Evolutionary conservation across 805 yeast species (phyloP), one percentile per base, ranked within the genome.

Genomic region (Saturnispora kantuleensis): DNA sequence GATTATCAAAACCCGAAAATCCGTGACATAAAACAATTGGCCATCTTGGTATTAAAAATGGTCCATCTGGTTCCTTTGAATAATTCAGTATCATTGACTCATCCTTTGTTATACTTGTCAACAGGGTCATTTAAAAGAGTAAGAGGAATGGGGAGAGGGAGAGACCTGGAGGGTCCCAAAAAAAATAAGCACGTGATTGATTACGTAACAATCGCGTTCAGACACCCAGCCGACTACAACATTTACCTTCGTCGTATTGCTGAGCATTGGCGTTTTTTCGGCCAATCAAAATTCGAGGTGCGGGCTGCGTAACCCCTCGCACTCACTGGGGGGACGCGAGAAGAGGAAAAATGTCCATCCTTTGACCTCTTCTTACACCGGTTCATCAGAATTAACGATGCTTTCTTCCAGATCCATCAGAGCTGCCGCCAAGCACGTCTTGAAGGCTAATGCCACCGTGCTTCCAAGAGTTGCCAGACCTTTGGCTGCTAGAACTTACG

Each of bases 381-480:
- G 8, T 26, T n/a, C 13, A 31, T 28, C 32, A 11, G 30, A 30
- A 31, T 26, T 38, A 70, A 57, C 42, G 65, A 83, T 84, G 93
- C 82, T 84, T 74, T 81, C 89, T 63, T 77, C 80, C 66, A 87
- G 93, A 77, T 78, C 88, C 71, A 74, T 82, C 68, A 84, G 89
- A 74, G 77, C 85, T 66, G 87, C 87, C 67, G 76, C 85, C 66
- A 83, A 86, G 74, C 74, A 86, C 64, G 82, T 81, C 63, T 72
- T 71, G 63, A 70, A 74, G 57, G 71, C 71, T 58, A 71, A 71
- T 65, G 70, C 70, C 53, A 66, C 69, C 60, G 61, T 66, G 48
- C 60, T 62, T 55, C 68, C 69, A 58, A 66, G 68, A 58, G 58
- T 67, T 85, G 82, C 86, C 62, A 85, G 85, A 74, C 86, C 88